Base-by-base conservation (phyloP, 1,284 basidiomycete species). In the Cutaneotrichosporon dermatis region DNA sequence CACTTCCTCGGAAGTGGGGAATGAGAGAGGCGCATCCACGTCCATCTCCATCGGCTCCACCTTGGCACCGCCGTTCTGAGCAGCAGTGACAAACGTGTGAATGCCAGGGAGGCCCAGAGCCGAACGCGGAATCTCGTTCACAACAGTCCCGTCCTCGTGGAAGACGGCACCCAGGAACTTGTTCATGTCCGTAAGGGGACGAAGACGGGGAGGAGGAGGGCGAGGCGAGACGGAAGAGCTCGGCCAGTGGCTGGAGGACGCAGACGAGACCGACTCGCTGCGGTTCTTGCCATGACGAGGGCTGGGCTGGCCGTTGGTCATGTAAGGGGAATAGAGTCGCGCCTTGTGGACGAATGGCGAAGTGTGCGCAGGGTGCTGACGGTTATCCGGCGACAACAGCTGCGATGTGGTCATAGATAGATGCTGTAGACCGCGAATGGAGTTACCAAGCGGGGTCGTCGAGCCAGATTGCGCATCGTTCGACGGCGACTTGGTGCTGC, bases 321-420 rank as follows among this genome's bases (percentile, higher is more conserved):
- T 63, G 59, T 79, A 79, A 0, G 78, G 78, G 16, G 72, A 76
- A 61, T 76, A 79, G n/a, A 79, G 69, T 44, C 73, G 73, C 11
- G 77, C 72, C 64, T 77, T 77, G 69, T 79, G 77, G 3, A 76
- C 72, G 50, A 74, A 70, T 6, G 70, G 71, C 2, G 70, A 72
- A 0, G 74, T 75, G 59, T 76, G 76, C 4, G 70, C 64, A 1
- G 76, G 74, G 61, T 72, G 76, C 54, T 73, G 72, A 49, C 67
- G 69, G 59, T 73, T 69, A 4, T 66, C 66, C 8, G 73, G 72
- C 1, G 72, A 71, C 8, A 69, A 60, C 37, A 68, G 58, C 33
- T 40, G 51, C 36, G 57, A 50, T 39, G 51, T 58, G 45, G 53
- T 60, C 57, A 61, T 61, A 10, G 57, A 36, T 12, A 64, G 55